phyloP scores from a whole-genome alignment of 176 grass and related monocot species.

The Aegilops tauschii region DNA sequence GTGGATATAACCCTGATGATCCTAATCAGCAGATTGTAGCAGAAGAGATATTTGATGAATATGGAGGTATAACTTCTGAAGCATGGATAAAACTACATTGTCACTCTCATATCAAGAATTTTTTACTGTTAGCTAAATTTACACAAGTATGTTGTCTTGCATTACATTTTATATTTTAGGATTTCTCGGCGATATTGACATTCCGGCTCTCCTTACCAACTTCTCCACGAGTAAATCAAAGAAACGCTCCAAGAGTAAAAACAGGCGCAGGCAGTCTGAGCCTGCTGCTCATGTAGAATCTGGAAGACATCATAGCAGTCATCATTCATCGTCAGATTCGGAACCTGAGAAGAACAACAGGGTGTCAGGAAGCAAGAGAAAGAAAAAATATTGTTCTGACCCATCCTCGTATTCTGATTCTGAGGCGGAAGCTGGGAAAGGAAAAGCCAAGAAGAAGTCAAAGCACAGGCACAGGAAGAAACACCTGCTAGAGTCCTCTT shows the following conservation, averaged over 20 bases:
- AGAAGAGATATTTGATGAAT: slow-evolving; percentile 98
- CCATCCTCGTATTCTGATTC: slow-evolving; percentile 38
- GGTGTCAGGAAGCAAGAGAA: slow-evolving; percentile 52
- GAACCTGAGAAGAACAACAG: slow-evolving; percentile 47
- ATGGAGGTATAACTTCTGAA: slow-evolving; percentile 67
- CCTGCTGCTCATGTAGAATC: slow-evolving; percentile 14
- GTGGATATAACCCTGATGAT: slow-evolving; percentile 82
- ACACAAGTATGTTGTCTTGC: not conserved
- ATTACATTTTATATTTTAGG: slow-evolving; percentile 46
- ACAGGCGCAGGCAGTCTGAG: slow-evolving; percentile 31
- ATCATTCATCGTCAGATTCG: slow-evolving; percentile 14
- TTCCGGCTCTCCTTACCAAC: slow-evolving; percentile 74
- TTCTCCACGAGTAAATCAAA: slow-evolving; percentile 64
- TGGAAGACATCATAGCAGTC: slow-evolving; percentile 28
- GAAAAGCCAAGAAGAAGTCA: slow-evolving; percentile 44
- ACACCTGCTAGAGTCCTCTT: slow-evolving; percentile 30
- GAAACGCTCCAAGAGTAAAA: slow-evolving; percentile 67
- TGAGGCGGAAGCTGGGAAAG: slow-evolving; percentile 41
- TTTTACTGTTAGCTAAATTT: not conserved
- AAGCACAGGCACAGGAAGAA: slow-evolving; percentile 44
- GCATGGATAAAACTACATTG: not conserved
- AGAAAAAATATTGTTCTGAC: slow-evolving; percentile 40
- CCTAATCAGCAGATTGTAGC: slow-evolving; percentile 98
- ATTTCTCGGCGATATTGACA: slow-evolving; percentile 67
- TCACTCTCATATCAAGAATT: not conserved